A percentile compares a stretch with the other conserved stretches of the same genome.
phyloP scores from a whole-genome alignment of 1,284 basidiomycete genomes.

The Lentinula novae-zelandiae region DNA sequence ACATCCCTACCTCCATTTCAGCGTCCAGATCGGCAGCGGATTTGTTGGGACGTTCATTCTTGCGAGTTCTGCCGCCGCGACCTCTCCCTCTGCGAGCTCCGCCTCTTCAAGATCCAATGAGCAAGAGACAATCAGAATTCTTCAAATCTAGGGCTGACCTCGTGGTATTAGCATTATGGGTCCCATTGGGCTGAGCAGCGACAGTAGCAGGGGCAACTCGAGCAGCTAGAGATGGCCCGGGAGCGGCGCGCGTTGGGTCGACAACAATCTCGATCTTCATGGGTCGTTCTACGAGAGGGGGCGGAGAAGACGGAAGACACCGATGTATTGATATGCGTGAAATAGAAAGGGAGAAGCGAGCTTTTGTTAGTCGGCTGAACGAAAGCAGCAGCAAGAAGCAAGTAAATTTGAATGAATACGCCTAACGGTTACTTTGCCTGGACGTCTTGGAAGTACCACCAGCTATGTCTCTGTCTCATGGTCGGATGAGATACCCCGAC shows the following conservation, averaged over 20 bases:
- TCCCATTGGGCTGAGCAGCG: slow-evolving; percentile 3
- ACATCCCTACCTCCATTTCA: slow-evolving; percentile 71
- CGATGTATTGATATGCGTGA: slow-evolving; percentile 18
- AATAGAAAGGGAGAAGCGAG: slow-evolving; percentile 30
- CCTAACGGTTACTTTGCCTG: not conserved
- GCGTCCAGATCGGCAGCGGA: slow-evolving; percentile 74
- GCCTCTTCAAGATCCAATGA: slow-evolving; percentile 23
- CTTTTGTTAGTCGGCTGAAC: slow-evolving; percentile 61
- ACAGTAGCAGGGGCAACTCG: slow-evolving; percentile 12
- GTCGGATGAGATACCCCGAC: not conserved
- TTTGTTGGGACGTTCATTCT: slow-evolving; percentile 67
- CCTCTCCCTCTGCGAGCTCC: slow-evolving; percentile 50
- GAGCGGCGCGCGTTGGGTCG: slow-evolving; percentile 76
- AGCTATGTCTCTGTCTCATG: slow-evolving; percentile 38
- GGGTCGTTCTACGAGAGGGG: slow-evolving; percentile 73
- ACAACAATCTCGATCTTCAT: slow-evolving; percentile 99
- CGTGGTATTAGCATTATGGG: not conserved
- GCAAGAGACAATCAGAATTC: not conserved
- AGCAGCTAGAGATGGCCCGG: slow-evolving; percentile 53
- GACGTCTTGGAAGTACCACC: slow-evolving; percentile 4
- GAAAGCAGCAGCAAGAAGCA: slow-evolving; percentile 35
- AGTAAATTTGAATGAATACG: slow-evolving; percentile 32
- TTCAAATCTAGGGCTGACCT: slow-evolving; percentile 5
- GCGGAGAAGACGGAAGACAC: slow-evolving; percentile 11
- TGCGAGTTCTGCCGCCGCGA: slow-evolving; percentile 53